phyloP scores from a whole-genome alignment of 2,329 filamentous ascomycete species.

The Blumeriella jaapii region DNA sequence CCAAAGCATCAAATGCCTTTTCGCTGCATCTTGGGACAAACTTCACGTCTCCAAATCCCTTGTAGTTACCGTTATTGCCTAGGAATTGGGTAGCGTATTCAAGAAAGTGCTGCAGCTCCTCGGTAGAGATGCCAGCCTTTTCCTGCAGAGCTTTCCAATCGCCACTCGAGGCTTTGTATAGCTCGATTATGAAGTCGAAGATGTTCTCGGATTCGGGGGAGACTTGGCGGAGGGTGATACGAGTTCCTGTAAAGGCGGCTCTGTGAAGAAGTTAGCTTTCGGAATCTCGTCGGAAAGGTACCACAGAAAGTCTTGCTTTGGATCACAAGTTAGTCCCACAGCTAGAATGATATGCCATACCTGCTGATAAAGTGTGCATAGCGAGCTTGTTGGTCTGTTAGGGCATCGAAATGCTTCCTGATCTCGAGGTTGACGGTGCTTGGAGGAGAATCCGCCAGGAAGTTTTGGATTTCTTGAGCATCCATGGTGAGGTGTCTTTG shows the following conservation, averaged over 20 bases:
- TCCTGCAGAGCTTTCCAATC: slow-evolving; percentile 59
- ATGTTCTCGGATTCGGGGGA: slow-evolving; percentile 74
- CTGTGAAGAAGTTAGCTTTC: slow-evolving; percentile 31
- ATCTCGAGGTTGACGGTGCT: slow-evolving; percentile 81
- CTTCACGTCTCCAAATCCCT: slow-evolving; percentile 77
- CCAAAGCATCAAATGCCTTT: slow-evolving; percentile 52
- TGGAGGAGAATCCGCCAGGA: slow-evolving; percentile 83
- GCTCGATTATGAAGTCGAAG: slow-evolving; percentile 66
- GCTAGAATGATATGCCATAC: slow-evolving; percentile 34
- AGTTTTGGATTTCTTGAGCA: slow-evolving; percentile 55
- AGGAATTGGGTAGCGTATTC: slow-evolving; percentile 71
- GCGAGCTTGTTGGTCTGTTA: slow-evolving; percentile 66
- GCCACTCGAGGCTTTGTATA: slow-evolving; percentile 54
- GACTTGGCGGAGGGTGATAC: slow-evolving; percentile 69
- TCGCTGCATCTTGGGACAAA: slow-evolving; percentile 64
- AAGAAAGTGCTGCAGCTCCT: slow-evolving; percentile 57
- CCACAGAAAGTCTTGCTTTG: neutral
- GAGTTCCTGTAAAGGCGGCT: slow-evolving; percentile 64
- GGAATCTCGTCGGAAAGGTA: too few species aligned
- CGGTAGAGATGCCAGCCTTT: slow-evolving; percentile 51
- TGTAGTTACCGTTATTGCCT: slow-evolving; percentile 72
- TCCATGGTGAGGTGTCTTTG: slow-evolving; percentile 36
- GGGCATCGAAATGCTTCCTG: slow-evolving; percentile 78
- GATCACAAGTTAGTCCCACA: neutral
- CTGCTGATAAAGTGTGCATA: slow-evolving; percentile 86